Percentiles rank a stretch among this genome's conserved stretches.
These are phyloP conservation scores for Podila epigama DNA, from an alignment of 192 early-diverging fungal genomes.

Conservation along the genomic window DNA sequence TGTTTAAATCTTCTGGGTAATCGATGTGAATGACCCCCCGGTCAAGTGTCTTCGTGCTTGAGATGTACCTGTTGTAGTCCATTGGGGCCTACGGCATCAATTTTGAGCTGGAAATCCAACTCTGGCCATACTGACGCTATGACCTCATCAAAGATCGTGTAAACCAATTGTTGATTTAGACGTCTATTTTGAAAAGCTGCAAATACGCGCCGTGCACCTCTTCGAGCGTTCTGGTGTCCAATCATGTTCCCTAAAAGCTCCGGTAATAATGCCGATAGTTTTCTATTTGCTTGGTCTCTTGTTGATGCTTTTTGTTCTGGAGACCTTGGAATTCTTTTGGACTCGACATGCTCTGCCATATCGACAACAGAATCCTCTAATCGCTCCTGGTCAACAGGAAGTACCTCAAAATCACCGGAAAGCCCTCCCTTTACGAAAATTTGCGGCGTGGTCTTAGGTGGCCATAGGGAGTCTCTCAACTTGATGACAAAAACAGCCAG, in stretches of 20 bases:
- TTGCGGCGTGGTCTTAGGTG: conserved; percentile 10
- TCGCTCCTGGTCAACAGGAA: too few relatives aligned
- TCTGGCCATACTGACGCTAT: conserved; percentile 77
- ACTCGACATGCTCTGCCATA: not conserved
- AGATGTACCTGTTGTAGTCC: too few relatives aligned
- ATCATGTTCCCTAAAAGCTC: conserved; percentile 81
- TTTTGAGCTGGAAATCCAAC: conserved; percentile 39
- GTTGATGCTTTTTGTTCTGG: conserved; percentile 55
- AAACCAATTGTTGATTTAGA: conserved; percentile 84
- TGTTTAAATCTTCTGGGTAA: too few relatives aligned
- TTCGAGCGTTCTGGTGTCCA: conserved; percentile 79
- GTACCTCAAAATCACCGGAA: conserved; percentile 15
- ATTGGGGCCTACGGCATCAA: too few relatives aligned
- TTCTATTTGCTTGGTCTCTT: conserved; percentile 57
- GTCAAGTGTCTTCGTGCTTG: too few relatives aligned
- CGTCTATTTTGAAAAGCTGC: conserved; percentile 75
- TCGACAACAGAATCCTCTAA: not conserved
- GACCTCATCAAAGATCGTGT: conserved; percentile 79
- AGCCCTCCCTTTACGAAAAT: not conserved
- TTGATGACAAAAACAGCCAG: conserved; percentile 51
- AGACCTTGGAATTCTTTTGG: conserved; percentile 29
- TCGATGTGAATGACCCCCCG: too few relatives aligned
- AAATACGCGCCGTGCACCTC: conserved; percentile 75
- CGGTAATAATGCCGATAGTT: conserved; percentile 68
- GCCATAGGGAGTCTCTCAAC: conserved; percentile 63